Conservation (phyloP, 345 rosid genomes). For the Camelina hispida region DNA sequence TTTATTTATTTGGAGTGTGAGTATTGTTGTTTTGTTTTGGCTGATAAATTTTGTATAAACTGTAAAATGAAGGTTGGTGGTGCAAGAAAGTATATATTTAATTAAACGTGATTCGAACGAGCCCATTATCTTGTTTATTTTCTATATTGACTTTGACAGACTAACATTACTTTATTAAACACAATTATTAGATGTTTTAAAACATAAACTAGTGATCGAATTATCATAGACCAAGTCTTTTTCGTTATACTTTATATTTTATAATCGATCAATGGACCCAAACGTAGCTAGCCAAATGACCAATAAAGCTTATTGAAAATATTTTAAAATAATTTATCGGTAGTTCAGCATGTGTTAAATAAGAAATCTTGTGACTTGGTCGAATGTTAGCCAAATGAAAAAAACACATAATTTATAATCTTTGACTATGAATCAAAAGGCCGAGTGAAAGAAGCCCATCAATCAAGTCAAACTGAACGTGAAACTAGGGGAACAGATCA, state of each 20-base stretch:
- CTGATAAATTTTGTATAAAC: too few relatives aligned
- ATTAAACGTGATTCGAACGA: constrained; percentile 2
- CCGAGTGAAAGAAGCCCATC: background rate
- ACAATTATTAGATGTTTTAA: constrained; percentile 1
- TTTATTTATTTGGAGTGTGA: too few relatives aligned
- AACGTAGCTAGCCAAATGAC: too few relatives aligned
- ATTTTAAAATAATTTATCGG: too few relatives aligned
- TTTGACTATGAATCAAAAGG: background rate
- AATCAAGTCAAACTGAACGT: background rate
- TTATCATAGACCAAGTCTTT: background rate
- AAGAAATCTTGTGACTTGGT: too few relatives aligned
- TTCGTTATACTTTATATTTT: background rate
- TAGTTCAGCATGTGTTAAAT: too few relatives aligned
- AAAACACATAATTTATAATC: too few relatives aligned
- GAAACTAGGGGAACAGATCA: background rate
- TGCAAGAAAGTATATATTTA: background rate
- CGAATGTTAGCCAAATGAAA: too few relatives aligned
- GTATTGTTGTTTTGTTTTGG: too few relatives aligned
- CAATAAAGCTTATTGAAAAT: background rate
- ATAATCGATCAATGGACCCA: background rate
- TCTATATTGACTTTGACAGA: constrained; percentile 1
- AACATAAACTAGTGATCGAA: background rate
- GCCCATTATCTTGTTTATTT: background rate
- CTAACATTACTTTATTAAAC: background rate
- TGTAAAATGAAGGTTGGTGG: constrained; percentile 1